phyloP scores from a whole-genome alignment of 176 grass and related monocot species.

The Carex pumila region DNA sequence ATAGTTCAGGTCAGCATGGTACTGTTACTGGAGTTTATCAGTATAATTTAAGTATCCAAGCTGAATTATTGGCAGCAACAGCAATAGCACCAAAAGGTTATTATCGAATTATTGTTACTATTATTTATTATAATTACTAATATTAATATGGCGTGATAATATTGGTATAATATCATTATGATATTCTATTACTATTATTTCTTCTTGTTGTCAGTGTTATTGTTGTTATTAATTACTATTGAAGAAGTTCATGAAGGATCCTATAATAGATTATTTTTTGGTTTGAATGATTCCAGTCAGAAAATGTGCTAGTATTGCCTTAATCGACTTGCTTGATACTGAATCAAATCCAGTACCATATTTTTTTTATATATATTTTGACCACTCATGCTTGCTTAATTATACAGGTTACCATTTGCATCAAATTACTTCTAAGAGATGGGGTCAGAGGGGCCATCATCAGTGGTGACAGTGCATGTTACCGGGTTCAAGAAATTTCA shows the following conservation, averaged over 20 bases:
- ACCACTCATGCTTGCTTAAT: neutral
- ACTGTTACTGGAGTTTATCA: neutral
- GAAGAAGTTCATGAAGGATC: neutral
- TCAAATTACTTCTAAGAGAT: conserved; percentile 27
- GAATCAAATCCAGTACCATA: neutral
- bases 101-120: neutral
- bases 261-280: neutral
- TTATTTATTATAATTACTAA: neutral
- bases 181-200: neutral
- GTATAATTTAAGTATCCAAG: neutral
- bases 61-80: neutral
- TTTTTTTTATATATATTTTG: neutral
- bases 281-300: neutral
- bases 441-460: conserved; percentile 94
- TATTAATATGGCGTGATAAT: neutral
- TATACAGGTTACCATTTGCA: neutral
- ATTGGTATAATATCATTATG: neutral
- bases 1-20: neutral
- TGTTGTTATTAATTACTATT: neutral
- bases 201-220: neutral
- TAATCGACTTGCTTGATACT: neutral
- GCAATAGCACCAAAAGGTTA: neutral
- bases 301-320: neutral
- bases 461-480: conserved; percentile 66
- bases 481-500: conserved; percentile 99